Conservation (phyloP, 1,139 yeast species). For the Nematodospora anomalae region DNA sequence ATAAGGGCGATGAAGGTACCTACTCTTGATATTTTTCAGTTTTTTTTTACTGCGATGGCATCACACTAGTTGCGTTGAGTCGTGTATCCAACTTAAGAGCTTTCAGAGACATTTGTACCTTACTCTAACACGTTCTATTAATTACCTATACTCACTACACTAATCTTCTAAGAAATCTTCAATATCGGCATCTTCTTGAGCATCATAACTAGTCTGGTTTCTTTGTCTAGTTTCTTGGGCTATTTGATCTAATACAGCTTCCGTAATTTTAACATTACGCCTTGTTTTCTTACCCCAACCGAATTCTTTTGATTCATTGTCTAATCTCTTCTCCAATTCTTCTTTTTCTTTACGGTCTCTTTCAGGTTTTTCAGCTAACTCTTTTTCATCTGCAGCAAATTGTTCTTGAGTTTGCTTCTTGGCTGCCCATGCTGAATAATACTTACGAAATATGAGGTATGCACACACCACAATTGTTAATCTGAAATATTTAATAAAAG, state of each 20-base stretch:
- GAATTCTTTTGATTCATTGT: slow-evolving; percentile 49
- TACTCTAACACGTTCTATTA: too few species aligned
- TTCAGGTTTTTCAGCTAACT: slow-evolving; percentile 37
- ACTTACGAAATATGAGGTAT: slow-evolving; percentile 37
- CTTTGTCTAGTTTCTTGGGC: slow-evolving; percentile 41
- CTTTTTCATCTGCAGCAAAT: slow-evolving; percentile 47
- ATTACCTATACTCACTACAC: not conserved
- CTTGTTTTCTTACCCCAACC: slow-evolving; percentile 83
- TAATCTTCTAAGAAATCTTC: slow-evolving; percentile 54
- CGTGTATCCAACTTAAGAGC: too few species aligned
- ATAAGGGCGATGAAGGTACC: not conserved
- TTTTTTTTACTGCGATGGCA: slow-evolving; percentile 7
- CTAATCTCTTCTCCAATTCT: slow-evolving; percentile 31
- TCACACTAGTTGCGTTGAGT: slow-evolving; percentile 1
- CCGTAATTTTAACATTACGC: slow-evolving; percentile 53
- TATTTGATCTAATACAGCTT: slow-evolving; percentile 51
- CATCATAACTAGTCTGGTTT: slow-evolving; percentile 47
- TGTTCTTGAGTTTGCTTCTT: slow-evolving; percentile 54
- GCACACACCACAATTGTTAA: slow-evolving; percentile 35
- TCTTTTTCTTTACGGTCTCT: slow-evolving; percentile 31
- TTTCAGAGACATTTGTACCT: too few species aligned
- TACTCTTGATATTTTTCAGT: not conserved
- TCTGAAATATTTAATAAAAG: slow-evolving; percentile 39
- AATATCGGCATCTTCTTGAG: slow-evolving; percentile 67
- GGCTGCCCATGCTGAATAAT: slow-evolving; percentile 45